Conservation (phyloP, 306 rosid species). For the Ceratonia siliqua region DNA sequence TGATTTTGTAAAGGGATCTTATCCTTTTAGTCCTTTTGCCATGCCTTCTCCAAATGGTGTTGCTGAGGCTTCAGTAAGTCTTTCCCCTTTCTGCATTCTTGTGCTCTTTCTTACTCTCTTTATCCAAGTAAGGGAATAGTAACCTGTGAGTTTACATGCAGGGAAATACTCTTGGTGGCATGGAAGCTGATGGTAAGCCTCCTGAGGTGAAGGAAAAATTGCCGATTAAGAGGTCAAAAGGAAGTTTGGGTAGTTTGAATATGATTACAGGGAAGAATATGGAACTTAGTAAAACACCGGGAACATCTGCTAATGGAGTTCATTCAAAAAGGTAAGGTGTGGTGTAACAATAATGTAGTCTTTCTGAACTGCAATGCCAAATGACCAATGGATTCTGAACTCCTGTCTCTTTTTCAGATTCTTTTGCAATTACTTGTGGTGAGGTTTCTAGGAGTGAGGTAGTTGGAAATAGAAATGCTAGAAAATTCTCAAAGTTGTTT, state of each 20-base stretch:
- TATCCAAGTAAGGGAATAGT: slow-evolving; percentile 32
- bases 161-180: slow-evolving; percentile 84
- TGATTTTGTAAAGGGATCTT: slow-evolving; percentile 74
- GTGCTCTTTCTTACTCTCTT: background rate
- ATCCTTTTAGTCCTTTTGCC: slow-evolving; percentile 94
- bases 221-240: slow-evolving; percentile 95
- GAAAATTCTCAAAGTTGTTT: slow-evolving; percentile 13
- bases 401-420: background rate
- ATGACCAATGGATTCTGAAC: slow-evolving; percentile 16
- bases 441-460: slow-evolving; percentile 2
- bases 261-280: slow-evolving; percentile 94
- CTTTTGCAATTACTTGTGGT: background rate
- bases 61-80: slow-evolving; percentile 64
- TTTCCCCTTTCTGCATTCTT: background rate
- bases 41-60: slow-evolving; percentile 89
- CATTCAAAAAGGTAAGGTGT: slow-evolving; percentile 81
- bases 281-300: slow-evolving; percentile 71
- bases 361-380: slow-evolving; percentile 27
- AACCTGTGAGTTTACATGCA: slow-evolving; percentile 46
- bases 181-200: slow-evolving; percentile 84
- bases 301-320: slow-evolving; percentile 78
- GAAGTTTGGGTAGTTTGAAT: slow-evolving; percentile 97
- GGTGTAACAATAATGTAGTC: background rate
- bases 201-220: slow-evolving; percentile 87
- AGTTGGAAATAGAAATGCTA: slow-evolving; percentile 3